Base-by-base conservation (phyloP, 257 asterid genomes). In the Penstemon barbatus region DNA sequence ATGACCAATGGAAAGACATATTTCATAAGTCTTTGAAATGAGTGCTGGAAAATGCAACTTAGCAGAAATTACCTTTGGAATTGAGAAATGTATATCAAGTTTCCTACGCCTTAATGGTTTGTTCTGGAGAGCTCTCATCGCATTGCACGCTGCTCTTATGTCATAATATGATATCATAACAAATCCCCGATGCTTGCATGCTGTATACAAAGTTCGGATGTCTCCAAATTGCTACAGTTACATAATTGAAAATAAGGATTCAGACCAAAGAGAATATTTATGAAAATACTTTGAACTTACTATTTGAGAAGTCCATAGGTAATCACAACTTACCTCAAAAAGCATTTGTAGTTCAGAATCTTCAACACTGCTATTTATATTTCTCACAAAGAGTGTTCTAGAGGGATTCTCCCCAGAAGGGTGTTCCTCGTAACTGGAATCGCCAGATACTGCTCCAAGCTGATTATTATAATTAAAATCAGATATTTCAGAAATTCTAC, bases 31-130 rank as follows among this genome's bases (percentile, higher is more conserved):
- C 33, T 15, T 15, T 25, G 33, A 25, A 25, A 25, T 25, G 33
- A 25, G 12, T 18, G 56, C 25, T 52, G 43, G 49, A 57, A 63
- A 60, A 42, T 33, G 15, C 42, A 65, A 59, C 48, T 52, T 4
- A 41, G 63, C 56, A 39, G 64, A 51, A 78, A 66, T 65, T 74
- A 95, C 99, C 95, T 95, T 91, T 63, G 95, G 97, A 78, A 84
- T 82, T 71, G 99, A 86, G 89, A 82, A 95, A 82, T 91, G 95
- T 81, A 91, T 85, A 79, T 91, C 96, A 60, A 95, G 98, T 69
- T 83, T 91, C 82, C 89, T 80, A 65, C 76, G 89, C 78, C 88
- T 79, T 58, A 82, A 49, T 68, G 80, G 79, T 57, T 75, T 77
- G 25, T 73, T 75, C 63, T 81, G 87, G 63, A 82, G 84, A 66